Base-by-base conservation (phyloP, 192 early-diverging fungal species). In the Podila horticola region DNA sequence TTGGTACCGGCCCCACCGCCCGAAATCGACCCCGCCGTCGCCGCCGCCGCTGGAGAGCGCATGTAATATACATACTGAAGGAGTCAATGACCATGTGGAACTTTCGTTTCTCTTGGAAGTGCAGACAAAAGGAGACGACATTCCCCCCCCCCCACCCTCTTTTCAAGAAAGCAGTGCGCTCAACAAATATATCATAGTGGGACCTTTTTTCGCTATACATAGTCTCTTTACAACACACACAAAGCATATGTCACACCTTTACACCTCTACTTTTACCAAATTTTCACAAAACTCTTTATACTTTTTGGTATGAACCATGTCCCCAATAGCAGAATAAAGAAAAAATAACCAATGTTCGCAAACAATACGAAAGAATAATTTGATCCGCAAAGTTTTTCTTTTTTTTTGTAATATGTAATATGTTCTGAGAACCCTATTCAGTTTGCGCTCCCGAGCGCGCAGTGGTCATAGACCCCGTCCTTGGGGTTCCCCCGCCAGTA, bases 1-100 rank as follows among this genome's bases (percentile, higher is more conserved):
- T 58, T 85, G 3, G 73, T 85, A 24, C 84, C 84, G 17, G 70
- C 84, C 13, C 73, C 75, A 5, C 63, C 74, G 24, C 79, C 84
- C 1, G 84, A 85, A 34, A 81, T 81, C 30, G 77, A 81, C 49
- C 66, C 66, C n/a, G 76, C 76, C 22, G 76, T 72, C 5, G 77
- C 77, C 5, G 59, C 67, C 17, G 77, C 71, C 0, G 71, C 64
- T 20, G 75, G 69, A 11, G 75, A 79, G 5, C 75, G 75, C 60
- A 65, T 79, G 69, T 79, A 68, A 72, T 34, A 68, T 34, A 33
- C 17, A 2, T 8, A 24, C 45, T 30, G 20, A 30, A 45, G 22
- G 49, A 38, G 22, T 31, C 5, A n/a, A n/a, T n/a, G n/a, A n/a
- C n/a, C n/a, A n/a, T n/a, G n/a, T n/a, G n/a, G n/a, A n/a, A n/a